Base-by-base conservation (phyloP, 2,329 filamentous ascomycete species). In the Remersonia thermophila region DNA sequence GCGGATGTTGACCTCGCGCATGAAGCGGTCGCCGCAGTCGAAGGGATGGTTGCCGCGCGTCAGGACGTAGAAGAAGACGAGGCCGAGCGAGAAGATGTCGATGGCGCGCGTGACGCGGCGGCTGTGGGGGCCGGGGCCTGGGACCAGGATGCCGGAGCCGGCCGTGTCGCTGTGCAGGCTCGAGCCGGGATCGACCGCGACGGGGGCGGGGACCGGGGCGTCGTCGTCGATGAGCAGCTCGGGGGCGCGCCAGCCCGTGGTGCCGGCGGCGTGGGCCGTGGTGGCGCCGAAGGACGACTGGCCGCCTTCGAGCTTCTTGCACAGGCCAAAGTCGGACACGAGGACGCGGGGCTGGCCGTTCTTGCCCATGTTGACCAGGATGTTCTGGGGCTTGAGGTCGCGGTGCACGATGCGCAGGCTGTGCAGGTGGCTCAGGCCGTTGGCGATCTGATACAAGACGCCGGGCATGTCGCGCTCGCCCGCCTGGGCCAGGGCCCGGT, bases 41-140 rank as follows among this genome's bases (percentile, higher is more conserved):
- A 93, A 98, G 0, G 91, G 91, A 56, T 98, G 91, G 2, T 72
- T 75, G 12, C 91, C 91, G 43, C 86, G 83, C 2, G 89, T 95
- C 41, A 98, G 69, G n/a, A 96, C 87, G 56, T 95, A 98, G 62
- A 87, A 96, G 65, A 95, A 98, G n/a, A 98, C 86, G 36, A 94
- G 80, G 1, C 91, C 91, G 26, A 98, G 71, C 0, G 87, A 94
- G 62, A 98, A 98, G 17, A 98, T 94, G 54, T 98, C 91, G 42
- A 96, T 95, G 7, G 91, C 84, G 31, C 91, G 80, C 31, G 93
- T 98, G 6, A 93, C 89, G 35, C 91, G 82, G 40, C 86, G 79
- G 47, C 75, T 77, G 61, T 65, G 71, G 55, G 75, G 62, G 13
- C 74, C 71, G 10, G 73, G 65, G 28, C 33, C 33, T 14, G 39